Base-by-base conservation (phyloP, 192 early-diverging fungal genomes). In the Coemansia sp. region DNA sequence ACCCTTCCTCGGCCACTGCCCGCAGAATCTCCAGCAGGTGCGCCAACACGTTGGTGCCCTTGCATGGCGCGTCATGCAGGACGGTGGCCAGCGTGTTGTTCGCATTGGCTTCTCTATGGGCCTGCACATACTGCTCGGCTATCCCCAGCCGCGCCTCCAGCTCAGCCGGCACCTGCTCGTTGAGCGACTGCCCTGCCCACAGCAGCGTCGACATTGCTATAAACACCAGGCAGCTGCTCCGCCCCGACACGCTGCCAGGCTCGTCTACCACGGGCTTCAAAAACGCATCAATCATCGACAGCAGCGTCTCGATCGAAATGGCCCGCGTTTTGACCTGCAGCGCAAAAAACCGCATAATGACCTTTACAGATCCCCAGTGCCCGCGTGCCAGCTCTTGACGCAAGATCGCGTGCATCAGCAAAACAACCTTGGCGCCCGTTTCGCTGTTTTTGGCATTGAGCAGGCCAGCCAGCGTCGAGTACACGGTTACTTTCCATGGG, bases 381-480 rank as follows among this genome's bases (percentile, higher is more conserved):
- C 76, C 75, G 10, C 63, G 56, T 0, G 66, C 64, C 58, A 93
- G 60, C 18, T 81, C 78, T 2, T 83, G 70, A 31, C 84, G 61
- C 15, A 93, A 62, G 3, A 79, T 60, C 6, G 76, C 68, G 14
- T 80, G 62, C 53, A 85, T 81, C 60, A 72, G 66, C 6, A 64
- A 56, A 15, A 96, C 82, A 20, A 98, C 74, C 20, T 77, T 80
- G 2, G 54, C 74, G 23, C 83, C 90, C 1, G 85, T 81, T 17
- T 83, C 84, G 48, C 65, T 61, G 55, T 85, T 84, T 53, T 83
- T 81, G 4, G 84, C 83, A 54, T 96, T 96, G 23, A 98, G 63
- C 16, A 98, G 65, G 26, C 90, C 92, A 16, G 85, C 83, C 21
- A 96, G 72, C 20, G 90, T 88, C 46, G 86, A 90, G 56, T 92